Conservation (phyloP, 2,329 filamentous ascomycete species). For the Microdochium trichocladiopsis region DNA sequence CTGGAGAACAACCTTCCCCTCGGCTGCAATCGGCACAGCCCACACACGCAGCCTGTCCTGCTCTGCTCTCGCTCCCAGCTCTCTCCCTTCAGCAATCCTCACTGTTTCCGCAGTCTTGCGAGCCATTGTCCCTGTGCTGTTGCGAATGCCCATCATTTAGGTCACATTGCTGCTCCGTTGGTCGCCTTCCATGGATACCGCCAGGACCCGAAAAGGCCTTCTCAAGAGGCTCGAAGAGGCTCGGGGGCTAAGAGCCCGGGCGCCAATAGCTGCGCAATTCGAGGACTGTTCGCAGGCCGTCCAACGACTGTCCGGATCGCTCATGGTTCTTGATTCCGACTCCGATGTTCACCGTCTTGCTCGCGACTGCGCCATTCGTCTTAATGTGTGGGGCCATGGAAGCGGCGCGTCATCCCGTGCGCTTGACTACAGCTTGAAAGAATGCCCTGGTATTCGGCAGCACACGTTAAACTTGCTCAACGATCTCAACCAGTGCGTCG, state of each 20-base stretch:
- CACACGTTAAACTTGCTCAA: constrained; percentile 4
- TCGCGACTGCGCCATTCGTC: constrained; percentile 1
- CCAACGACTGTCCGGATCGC: constrained; percentile 2
- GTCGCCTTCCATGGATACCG: not conserved
- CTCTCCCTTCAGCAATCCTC: too few species aligned
- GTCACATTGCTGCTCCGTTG: not conserved
- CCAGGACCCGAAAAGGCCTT: not conserved
- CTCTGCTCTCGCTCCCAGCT: too few species aligned
- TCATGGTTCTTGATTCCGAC: constrained; percentile 2
- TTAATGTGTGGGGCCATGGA: constrained; percentile 10
- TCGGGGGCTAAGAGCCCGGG: constrained; percentile 4
- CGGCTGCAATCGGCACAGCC: too few species aligned
- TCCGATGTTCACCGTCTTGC: constrained; percentile 2
- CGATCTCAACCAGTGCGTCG: constrained; percentile 4
- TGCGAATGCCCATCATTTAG: not conserved
- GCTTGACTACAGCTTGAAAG: constrained; percentile 7
- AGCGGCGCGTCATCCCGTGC: constrained; percentile 7
- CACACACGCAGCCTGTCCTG: too few species aligned
- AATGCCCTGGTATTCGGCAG: constrained; percentile 1
- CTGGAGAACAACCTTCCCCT: too few species aligned
- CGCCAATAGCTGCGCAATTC: constrained; percentile 8
- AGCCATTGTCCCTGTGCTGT: not conserved
- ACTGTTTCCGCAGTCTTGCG: too few species aligned
- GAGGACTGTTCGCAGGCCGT: constrained; percentile 7
- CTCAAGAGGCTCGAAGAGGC: not conserved